Percentiles rank a stretch among this genome's conserved stretches.
phyloP scores from a whole-genome alignment of 306 rosid genomes.

The Begonia loranthoides region DNA sequence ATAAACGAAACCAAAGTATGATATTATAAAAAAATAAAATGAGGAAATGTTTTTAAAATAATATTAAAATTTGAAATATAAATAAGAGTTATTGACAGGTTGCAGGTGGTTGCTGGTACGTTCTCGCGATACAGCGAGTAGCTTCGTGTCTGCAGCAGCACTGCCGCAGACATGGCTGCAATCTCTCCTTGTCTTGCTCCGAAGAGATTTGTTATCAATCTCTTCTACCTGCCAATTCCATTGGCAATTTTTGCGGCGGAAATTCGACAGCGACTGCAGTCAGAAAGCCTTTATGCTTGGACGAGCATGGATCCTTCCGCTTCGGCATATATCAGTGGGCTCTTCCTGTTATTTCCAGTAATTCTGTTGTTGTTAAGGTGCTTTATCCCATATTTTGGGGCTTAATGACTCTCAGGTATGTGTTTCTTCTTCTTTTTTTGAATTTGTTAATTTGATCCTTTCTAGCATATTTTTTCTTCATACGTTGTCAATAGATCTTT shows the following conservation, averaged over 20 bases:
- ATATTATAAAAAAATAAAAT: too few relatives aligned
- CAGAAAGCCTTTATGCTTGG: slow-evolving; percentile 65
- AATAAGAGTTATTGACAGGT: slow-evolving; percentile 28
- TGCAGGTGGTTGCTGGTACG: slow-evolving; percentile 99
- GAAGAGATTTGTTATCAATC: slow-evolving; percentile 70
- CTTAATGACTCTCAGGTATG: slow-evolving; percentile 86
- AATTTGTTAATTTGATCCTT: neutral
- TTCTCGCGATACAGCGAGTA: slow-evolving; percentile 89
- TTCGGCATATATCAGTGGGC: slow-evolving; percentile 96
- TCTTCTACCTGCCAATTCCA: slow-evolving; percentile 11
- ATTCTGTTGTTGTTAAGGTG: slow-evolving; percentile 73
- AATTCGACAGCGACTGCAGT: slow-evolving; percentile 24
- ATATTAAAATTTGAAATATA: neutral
- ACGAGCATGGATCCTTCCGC: slow-evolving; percentile 56
- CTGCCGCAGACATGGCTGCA: slow-evolving; percentile 58
- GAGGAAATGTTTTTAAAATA: too few relatives aligned
- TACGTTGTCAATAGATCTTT: too few relatives aligned
- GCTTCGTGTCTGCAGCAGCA: slow-evolving; percentile 75
- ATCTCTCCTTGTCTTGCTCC: slow-evolving; percentile 58
- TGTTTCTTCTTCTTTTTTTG: neutral
- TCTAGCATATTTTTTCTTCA: too few relatives aligned
- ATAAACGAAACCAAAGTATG: too few relatives aligned
- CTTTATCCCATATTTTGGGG: slow-evolving; percentile 99
- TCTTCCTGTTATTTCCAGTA: slow-evolving; percentile 94
- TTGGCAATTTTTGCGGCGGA: slow-evolving; percentile 43